Conservation (phyloP, 2,329 filamentous ascomycete species). For the Xylaria sp. region DNA sequence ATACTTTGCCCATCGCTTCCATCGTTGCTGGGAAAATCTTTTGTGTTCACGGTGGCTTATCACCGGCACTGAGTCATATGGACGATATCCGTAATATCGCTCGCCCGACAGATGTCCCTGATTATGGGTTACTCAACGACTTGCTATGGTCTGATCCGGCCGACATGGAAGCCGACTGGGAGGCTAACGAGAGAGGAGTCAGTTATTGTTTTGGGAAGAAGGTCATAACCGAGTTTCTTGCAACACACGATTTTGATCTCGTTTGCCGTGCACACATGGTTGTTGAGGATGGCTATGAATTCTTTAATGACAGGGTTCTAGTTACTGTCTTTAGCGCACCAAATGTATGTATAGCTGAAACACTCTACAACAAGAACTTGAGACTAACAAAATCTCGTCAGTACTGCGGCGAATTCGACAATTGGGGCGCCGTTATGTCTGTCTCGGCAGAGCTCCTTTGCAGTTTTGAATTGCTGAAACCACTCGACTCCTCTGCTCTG, state of each 20-base stretch:
- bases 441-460: conserved; percentile 92
- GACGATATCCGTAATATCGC: conserved; percentile 97
- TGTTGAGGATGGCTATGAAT: conserved; percentile 98
- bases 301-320: conserved; percentile 92
- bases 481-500: conserved; percentile 90
- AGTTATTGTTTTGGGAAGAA: conserved; percentile 99
- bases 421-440: conserved; percentile 99
- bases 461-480: conserved; percentile 96
- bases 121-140: conserved; percentile 94
- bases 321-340: conserved; percentile 98
- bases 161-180: conserved; percentile 98
- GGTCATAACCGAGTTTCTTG: conserved; percentile 94
- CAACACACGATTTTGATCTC: conserved; percentile 93
- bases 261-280: conserved; percentile 99
- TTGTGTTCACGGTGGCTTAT: conserved; percentile 93
- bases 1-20: conserved; percentile 95
- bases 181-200: conserved; percentile 94
- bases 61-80: conserved; percentile 92
- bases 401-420: conserved; percentile 99
- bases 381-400: conserved; percentile 47
- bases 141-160: conserved; percentile 96
- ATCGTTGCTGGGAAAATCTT: conserved; percentile 99
- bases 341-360: conserved; percentile 68
- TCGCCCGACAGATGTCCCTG: conserved; percentile 93
- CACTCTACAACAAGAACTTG: conserved; percentile 10